These are phyloP conservation scores for Cornus kousa DNA, from an alignment of 148 eudicot genomes.

Conservation along the genomic window DNA sequence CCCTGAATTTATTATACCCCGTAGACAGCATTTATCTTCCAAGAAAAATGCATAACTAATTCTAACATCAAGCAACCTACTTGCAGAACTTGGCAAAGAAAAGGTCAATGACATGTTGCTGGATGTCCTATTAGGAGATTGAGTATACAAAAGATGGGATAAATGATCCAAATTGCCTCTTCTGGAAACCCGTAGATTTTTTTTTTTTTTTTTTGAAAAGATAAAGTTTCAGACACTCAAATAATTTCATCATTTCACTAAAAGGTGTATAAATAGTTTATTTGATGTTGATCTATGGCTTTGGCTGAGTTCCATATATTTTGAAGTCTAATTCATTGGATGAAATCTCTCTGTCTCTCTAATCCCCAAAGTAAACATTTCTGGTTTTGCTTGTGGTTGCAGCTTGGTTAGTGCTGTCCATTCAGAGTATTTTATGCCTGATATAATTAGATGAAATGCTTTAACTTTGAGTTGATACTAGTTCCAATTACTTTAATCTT, in stretches of 20 bases:
- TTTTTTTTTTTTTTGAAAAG: too few relatives aligned
- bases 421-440: not conserved
- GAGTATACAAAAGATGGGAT: not conserved
- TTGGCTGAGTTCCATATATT: too few relatives aligned
- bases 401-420: not conserved
- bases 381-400: not conserved
- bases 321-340: too few relatives aligned
- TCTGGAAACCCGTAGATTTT: not conserved
- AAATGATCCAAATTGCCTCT: not conserved
- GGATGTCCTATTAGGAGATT: not conserved
- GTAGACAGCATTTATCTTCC: not conserved
- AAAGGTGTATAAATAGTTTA: not conserved
- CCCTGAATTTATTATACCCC: not conserved
- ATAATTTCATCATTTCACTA: not conserved
- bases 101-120: not conserved
- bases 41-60: not conserved
- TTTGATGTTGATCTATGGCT: not conserved
- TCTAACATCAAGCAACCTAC: not conserved
- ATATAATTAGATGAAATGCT: not conserved
- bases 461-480: not conserved
- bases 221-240: not conserved
- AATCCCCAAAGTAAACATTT: not conserved
- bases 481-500: not conserved
- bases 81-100: not conserved
- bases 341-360: not conserved